These are phyloP conservation scores for Curvularia hawaiiensis DNA, from an alignment of 2,329 filamentous ascomycete genomes.

Conservation along the genomic window DNA sequence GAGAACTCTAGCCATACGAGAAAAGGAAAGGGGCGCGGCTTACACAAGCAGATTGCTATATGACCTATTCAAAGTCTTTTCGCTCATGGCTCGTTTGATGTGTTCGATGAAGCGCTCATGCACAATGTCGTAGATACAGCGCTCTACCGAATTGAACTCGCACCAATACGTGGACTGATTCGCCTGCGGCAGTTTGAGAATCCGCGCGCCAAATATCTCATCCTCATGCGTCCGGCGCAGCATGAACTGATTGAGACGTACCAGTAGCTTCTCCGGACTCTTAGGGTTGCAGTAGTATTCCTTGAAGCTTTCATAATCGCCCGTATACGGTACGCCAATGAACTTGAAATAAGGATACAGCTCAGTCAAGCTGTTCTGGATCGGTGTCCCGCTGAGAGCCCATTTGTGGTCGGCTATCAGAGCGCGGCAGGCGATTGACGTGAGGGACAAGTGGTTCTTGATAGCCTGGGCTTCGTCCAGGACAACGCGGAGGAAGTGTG, in stretches of 20 bases:
- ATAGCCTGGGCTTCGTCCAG: conserved; percentile 64
- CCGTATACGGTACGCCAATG: conserved; percentile 48
- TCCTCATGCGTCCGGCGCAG: conserved; percentile 61
- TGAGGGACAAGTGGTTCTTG: conserved; percentile 55
- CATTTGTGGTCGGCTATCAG: conserved; percentile 49
- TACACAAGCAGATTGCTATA: conserved; percentile 50
- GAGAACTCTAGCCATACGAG: background rate
- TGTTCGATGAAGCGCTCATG: conserved; percentile 48
- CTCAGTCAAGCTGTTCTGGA: conserved; percentile 43
- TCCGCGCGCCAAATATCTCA: conserved; percentile 57
- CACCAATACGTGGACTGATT: conserved; percentile 50
- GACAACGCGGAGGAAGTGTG: conserved; percentile 55
- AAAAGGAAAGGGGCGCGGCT: background rate
- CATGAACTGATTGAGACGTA: conserved; percentile 55
- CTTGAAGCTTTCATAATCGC: conserved; percentile 51
- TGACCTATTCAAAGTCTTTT: conserved; percentile 23
- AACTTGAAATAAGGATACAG: conserved; percentile 53
- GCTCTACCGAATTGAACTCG: conserved; percentile 59
- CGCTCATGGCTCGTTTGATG: conserved; percentile 46
- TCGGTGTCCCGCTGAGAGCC: conserved; percentile 52
- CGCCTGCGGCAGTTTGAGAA: conserved; percentile 60
- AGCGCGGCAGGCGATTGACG: conserved; percentile 53
- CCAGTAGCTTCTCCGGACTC: conserved; percentile 42
- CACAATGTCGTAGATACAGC: conserved; percentile 60
- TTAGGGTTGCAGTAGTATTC: conserved; percentile 51